Evolutionary conservation across 2,329 filamentous ascomycete genomes (phyloP).

Genomic region (Scedosporium boydii): DNA sequence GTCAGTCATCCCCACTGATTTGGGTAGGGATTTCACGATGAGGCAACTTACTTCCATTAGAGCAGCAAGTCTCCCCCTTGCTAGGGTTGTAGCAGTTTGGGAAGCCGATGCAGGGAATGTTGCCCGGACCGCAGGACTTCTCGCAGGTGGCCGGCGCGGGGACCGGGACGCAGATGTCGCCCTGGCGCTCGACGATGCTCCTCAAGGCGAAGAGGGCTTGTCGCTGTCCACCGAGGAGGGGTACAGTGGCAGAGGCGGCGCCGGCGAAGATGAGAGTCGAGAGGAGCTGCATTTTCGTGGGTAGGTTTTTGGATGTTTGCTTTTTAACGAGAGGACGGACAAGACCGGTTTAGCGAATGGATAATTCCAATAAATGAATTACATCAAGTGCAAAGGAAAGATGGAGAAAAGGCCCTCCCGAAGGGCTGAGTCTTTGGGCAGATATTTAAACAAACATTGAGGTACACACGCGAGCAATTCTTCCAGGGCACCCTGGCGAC

Average conservation of each 20-base stretch:
- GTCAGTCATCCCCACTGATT: too few species aligned
- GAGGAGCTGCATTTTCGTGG: neutral
- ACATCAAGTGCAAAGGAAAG: neutral
- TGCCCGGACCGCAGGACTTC: conserved; percentile 6
- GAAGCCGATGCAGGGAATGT: conserved; percentile 1
- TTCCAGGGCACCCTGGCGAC: neutral
- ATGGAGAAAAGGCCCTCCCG: neutral
- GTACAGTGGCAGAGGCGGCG: neutral
- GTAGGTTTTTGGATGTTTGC: neutral
- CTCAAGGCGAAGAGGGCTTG: neutral
- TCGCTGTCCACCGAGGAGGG: neutral
- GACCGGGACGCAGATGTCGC: neutral
- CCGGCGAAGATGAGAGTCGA: neutral
- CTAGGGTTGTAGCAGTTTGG: conserved; percentile 7
- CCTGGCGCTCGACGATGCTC: neutral
- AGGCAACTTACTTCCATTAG: conserved; percentile 5
- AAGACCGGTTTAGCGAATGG: neutral
- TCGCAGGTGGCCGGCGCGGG: conserved; percentile 5
- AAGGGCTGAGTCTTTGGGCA: neutral
- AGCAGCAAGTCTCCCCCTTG: conserved; percentile 6
- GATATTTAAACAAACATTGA: neutral
- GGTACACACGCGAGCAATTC: neutral
- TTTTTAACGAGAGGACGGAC: neutral
- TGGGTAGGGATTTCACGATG: neutral
- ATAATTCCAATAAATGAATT: neutral